These are phyloP conservation scores for Coniella lustricola DNA, from an alignment of 2,329 filamentous ascomycete genomes.

Conservation along the genomic window DNA sequence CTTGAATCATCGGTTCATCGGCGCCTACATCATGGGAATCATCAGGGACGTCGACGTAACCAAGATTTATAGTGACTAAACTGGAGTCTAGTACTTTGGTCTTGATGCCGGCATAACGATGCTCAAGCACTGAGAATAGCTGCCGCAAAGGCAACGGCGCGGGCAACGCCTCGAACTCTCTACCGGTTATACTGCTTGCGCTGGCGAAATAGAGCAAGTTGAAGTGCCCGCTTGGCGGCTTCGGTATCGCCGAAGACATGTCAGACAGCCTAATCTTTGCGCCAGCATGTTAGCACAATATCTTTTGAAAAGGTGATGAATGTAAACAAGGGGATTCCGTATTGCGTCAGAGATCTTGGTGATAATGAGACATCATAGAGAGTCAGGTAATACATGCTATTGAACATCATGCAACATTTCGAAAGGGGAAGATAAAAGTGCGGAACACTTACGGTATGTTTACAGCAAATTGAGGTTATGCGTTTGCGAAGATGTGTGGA, in stretches of 20 bases:
- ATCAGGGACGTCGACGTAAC: conserved; percentile 66
- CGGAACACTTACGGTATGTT: conserved; percentile 26
- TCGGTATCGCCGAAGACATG: conserved; percentile 28
- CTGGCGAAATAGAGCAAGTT: conserved; percentile 77
- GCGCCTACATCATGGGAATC: conserved; percentile 34
- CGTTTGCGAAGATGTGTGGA: not conserved
- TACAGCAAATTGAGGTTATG: not conserved
- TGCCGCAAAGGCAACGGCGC: conserved; percentile 57
- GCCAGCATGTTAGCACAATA: conserved; percentile 20
- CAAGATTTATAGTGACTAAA: conserved; percentile 71
- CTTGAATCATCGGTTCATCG: conserved; percentile 47
- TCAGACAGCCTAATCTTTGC: conserved; percentile 6
- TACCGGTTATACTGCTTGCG: conserved; percentile 64
- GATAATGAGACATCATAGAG: conserved; percentile 50
- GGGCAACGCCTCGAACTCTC: conserved; percentile 55
- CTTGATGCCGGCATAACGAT: conserved; percentile 62
- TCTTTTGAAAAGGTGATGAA: conserved; percentile 4
- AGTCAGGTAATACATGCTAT: conserved; percentile 38
- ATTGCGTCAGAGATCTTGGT: conserved; percentile 63
- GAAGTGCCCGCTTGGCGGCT: conserved; percentile 59
- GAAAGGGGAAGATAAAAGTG: not conserved
- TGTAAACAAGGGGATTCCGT: conserved; percentile 8
- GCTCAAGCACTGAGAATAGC: conserved; percentile 63
- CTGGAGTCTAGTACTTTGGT: conserved; percentile 63
- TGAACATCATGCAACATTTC: conserved; percentile 25